phyloP scores from a whole-genome alignment of 768 basidiomycete species.

The Imleria badia region DNA sequence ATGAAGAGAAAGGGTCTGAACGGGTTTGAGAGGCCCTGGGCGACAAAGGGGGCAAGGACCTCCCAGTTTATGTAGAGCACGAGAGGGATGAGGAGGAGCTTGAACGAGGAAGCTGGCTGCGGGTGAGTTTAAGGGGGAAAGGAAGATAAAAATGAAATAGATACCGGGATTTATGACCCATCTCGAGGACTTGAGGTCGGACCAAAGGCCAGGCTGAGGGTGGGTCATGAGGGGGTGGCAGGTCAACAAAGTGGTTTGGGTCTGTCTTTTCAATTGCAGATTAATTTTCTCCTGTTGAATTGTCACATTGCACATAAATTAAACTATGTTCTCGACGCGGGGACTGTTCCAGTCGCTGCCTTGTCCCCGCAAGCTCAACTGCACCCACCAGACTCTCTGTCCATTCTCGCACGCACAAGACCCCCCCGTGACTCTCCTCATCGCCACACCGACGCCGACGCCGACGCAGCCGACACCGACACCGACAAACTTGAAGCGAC shows the following conservation, averaged over 20 bases:
- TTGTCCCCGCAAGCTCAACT: conserved; percentile 56
- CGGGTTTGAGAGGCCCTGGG: conserved; percentile 60
- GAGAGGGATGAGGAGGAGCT: conserved; percentile 60
- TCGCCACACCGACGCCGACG: conserved; percentile 6
- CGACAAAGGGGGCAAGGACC: conserved; percentile 46
- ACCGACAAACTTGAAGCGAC: conserved; percentile 49
- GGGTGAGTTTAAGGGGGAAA: neutral
- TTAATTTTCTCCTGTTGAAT: too few species aligned
- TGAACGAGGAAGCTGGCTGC: conserved; percentile 58
- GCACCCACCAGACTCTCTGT: conserved; percentile 54
- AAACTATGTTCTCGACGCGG: conserved; percentile 60
- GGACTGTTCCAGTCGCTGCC: conserved; percentile 55
- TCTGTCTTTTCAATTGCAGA: neutral
- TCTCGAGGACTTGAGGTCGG: conserved; percentile 49
- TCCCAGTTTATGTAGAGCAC: conserved; percentile 69
- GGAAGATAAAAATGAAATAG: neutral
- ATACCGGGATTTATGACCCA: conserved; percentile 79
- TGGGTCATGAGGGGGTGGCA: conserved; percentile 10
- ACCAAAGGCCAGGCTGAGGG: conserved; percentile 37
- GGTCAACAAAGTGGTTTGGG: neutral
- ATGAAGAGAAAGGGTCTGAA: conserved; percentile 71
- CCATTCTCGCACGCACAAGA: conserved; percentile 60
- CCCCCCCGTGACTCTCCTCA: conserved; percentile 25
- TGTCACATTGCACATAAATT: too few species aligned
- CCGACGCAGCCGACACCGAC: neutral